These are phyloP conservation scores for Akanthomyces lecanii DNA, from an alignment of 2,329 filamentous ascomycete species.

Conservation along the genomic window DNA sequence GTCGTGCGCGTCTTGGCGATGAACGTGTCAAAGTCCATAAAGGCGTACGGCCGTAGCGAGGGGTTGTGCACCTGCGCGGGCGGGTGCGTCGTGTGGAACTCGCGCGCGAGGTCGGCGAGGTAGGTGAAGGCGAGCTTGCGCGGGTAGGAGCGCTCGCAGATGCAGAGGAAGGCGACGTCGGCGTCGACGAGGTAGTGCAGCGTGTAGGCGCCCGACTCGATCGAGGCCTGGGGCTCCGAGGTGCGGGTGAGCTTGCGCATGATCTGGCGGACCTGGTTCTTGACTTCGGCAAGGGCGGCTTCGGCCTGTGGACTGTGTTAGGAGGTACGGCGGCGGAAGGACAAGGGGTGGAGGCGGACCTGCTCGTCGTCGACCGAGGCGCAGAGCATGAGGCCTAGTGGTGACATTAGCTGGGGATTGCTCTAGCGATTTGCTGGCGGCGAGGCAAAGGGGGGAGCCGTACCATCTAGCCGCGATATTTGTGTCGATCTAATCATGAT, in stretches of 20 bases:
- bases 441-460: constrained; percentile 13
- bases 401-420: constrained; percentile 19
- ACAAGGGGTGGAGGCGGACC: constrained; percentile 37
- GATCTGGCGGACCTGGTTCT: constrained; percentile 85
- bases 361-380: constrained; percentile 91
- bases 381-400: constrained; percentile 82
- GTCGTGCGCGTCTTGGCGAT: constrained; percentile 89
- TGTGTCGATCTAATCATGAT: constrained; percentile 87
- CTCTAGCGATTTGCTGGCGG: neutral
- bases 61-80: constrained; percentile 68
- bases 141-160: constrained; percentile 90
- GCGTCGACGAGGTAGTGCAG: constrained; percentile 86
- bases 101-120: constrained; percentile 83
- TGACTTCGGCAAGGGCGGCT: constrained; percentile 77
- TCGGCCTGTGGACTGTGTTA: constrained; percentile 45
- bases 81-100: constrained; percentile 86
- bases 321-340: neutral
- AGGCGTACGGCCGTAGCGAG: constrained; percentile 83
- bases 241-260: constrained; percentile 84
- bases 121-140: constrained; percentile 98
- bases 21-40: constrained; percentile 97
- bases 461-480: constrained; percentile 90
- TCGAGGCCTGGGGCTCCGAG: constrained; percentile 84
- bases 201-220: constrained; percentile 78
- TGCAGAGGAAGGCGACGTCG: constrained; percentile 85